Conservation (phyloP, 805 yeast genomes). For the Saccharomycopsis vini region DNA sequence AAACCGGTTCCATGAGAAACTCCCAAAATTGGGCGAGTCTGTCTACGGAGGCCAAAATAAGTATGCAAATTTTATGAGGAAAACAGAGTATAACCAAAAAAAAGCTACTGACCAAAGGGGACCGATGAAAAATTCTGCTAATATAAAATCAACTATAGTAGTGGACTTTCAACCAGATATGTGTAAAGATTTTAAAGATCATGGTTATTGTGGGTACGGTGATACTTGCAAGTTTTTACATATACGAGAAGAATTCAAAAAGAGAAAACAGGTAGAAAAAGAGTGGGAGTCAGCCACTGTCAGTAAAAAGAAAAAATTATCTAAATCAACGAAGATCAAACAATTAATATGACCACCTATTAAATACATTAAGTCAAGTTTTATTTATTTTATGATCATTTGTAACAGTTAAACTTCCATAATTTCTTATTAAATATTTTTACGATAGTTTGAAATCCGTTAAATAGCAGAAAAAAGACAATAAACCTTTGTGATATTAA, state of each 20-base stretch:
- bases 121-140: conserved; percentile 33
- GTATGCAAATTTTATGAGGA: conserved; percentile 23
- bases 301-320: conserved; percentile 16
- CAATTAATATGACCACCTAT: conserved; percentile 3
- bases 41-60: conserved; percentile 25
- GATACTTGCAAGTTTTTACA: conserved; percentile 94
- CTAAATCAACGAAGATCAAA: neutral
- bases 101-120: conserved; percentile 25
- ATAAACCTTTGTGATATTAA: neutral
- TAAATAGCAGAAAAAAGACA: neutral
- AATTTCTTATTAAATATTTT: too few relatives aligned
- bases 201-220: conserved; percentile 96
- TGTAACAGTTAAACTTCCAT: too few relatives aligned
- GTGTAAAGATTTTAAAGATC: conserved; percentile 83
- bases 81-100: conserved; percentile 17
- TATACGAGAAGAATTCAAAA: conserved; percentile 74
- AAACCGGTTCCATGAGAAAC: neutral
- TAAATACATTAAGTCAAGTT: neutral
- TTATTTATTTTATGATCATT: neutral
- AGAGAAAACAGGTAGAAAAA: conserved; percentile 52
- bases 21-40: conserved; percentile 20
- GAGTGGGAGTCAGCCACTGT: conserved; percentile 54
- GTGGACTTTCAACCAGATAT: conserved; percentile 89
- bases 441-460: too few relatives aligned
- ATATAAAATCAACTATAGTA: conserved; percentile 55